A percentile compares a stretch with the other conserved stretches of the same genome.
Conservation (phyloP, 2,329 filamentous ascomycete genomes). For the Colletotrichum tropicale region DNA sequence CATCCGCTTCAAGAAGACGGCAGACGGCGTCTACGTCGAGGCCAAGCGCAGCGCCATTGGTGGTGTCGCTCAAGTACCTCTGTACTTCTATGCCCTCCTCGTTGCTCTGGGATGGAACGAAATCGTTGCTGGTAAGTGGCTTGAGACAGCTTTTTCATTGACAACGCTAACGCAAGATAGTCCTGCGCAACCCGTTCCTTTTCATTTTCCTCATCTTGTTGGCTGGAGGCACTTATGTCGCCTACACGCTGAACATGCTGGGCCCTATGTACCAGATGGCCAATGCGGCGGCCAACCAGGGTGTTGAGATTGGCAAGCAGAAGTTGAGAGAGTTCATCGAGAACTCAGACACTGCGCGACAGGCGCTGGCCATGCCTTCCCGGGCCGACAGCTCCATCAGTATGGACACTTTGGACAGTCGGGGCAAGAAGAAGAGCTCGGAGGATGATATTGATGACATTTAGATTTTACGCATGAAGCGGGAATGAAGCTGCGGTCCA, state of each 20-base stretch:
- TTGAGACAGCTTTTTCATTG: neutral
- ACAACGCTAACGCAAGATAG: slow-evolving; percentile 49
- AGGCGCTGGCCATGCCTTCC: slow-evolving; percentile 79
- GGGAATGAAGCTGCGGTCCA: neutral
- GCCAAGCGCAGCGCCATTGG: slow-evolving; percentile 97
- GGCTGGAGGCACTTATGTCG: slow-evolving; percentile 80
- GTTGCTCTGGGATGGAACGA: slow-evolving; percentile 98
- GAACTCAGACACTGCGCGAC: slow-evolving; percentile 81
- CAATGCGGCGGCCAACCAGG: slow-evolving; percentile 86
- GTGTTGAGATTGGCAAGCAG: slow-evolving; percentile 89
- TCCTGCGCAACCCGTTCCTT: slow-evolving; percentile 90
- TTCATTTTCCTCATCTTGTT: slow-evolving; percentile 86
- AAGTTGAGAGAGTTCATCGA: slow-evolving; percentile 89
- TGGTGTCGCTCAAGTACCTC: slow-evolving; percentile 88
- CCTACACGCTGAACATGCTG: slow-evolving; percentile 92
- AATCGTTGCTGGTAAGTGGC: slow-evolving; percentile 83
- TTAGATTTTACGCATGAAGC: slow-evolving; percentile 30
- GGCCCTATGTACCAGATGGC: slow-evolving; percentile 96
- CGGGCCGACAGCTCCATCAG: slow-evolving; percentile 53
- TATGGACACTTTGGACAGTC: slow-evolving; percentile 65
- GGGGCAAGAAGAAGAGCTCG: slow-evolving; percentile 55
- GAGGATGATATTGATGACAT: slow-evolving; percentile 65
- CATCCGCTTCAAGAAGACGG: slow-evolving; percentile 96
- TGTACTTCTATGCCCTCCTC: slow-evolving; percentile 92
- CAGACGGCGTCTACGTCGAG: slow-evolving; percentile 96